phyloP scores from a whole-genome alignment of 2,329 filamentous ascomycete genomes.

The Pestalotiopsis sp. region DNA sequence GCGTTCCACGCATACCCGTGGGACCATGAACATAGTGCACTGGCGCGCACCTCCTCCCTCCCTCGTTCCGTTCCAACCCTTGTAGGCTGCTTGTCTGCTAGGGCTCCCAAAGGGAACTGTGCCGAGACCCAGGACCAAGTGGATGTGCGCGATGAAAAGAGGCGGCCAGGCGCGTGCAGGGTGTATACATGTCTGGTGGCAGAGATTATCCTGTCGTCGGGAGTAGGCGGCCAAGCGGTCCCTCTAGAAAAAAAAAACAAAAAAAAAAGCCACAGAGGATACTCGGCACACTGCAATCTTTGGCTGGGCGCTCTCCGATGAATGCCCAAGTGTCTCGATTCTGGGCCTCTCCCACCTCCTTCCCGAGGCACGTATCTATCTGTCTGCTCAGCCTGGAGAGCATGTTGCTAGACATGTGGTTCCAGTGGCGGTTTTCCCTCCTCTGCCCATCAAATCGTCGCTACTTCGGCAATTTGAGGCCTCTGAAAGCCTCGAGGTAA shows the following conservation, averaged over 20 bases:
- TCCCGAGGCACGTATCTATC: background rate
- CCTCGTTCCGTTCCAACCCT: background rate
- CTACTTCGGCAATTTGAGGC: too few relatives aligned
- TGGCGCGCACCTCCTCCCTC: background rate
- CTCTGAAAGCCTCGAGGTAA: too few relatives aligned
- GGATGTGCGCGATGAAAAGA: background rate
- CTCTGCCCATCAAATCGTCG: too few relatives aligned
- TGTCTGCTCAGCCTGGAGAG: background rate
- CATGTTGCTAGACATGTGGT: background rate
- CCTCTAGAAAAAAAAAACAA: background rate
- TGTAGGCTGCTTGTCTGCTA: background rate
- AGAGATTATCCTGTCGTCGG: background rate
- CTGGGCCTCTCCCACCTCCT: background rate
- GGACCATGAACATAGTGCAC: background rate
- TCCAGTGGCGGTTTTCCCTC: background rate
- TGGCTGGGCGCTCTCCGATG: background rate
- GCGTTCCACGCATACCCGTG: background rate
- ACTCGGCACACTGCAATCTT: background rate
- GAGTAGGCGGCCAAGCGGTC: background rate
- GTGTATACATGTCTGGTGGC: background rate
- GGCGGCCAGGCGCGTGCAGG: background rate
- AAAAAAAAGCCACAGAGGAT: background rate
- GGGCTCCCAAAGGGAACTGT: background rate
- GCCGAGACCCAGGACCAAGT: slow-evolving; percentile 6
- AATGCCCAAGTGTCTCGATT: background rate